Conservation (phyloP, 2,329 filamentous ascomycete genomes). For the Fusarium heterosporum region DNA sequence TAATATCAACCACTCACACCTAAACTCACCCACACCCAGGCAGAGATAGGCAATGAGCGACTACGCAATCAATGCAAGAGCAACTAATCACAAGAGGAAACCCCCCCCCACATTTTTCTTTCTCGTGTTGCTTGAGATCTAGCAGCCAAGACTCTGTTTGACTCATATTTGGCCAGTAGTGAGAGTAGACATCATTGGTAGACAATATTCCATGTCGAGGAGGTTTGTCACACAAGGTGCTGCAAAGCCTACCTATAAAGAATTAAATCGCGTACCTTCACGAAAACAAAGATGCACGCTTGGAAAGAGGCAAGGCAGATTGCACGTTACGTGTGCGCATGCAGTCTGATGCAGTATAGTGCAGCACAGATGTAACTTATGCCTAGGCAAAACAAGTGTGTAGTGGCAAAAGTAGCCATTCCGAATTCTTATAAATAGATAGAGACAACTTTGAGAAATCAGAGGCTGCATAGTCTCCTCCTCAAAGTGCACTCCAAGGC, state of each 20-base stretch:
- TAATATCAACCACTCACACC: slow-evolving; percentile 9
- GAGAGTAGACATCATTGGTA: background rate
- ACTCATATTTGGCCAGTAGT: slow-evolving; percentile 8
- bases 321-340: slow-evolving; percentile 1
- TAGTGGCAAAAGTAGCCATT: slow-evolving; percentile 21
- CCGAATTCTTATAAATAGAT: slow-evolving; percentile 17
- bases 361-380: background rate
- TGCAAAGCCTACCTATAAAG: background rate
- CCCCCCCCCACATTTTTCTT: slow-evolving; percentile 1
- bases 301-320: background rate
- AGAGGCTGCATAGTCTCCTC: background rate
- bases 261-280: slow-evolving; percentile 4
- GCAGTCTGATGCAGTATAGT: background rate
- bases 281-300: slow-evolving; percentile 16
- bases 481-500: slow-evolving; percentile 6
- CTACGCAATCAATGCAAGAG: slow-evolving; percentile 8
- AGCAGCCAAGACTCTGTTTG: slow-evolving; percentile 1
- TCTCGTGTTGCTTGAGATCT: background rate
- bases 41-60: slow-evolving; percentile 16
- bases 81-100: background rate
- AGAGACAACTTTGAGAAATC: background rate
- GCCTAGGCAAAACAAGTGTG: slow-evolving; percentile 8
- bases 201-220: background rate
- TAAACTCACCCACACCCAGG: background rate
- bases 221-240: slow-evolving; percentile 4